Evolutionary conservation across 805 yeast genomes (phyloP).

Genomic region (fission yeast (Schizosaccharomyces pombe)): DNA sequence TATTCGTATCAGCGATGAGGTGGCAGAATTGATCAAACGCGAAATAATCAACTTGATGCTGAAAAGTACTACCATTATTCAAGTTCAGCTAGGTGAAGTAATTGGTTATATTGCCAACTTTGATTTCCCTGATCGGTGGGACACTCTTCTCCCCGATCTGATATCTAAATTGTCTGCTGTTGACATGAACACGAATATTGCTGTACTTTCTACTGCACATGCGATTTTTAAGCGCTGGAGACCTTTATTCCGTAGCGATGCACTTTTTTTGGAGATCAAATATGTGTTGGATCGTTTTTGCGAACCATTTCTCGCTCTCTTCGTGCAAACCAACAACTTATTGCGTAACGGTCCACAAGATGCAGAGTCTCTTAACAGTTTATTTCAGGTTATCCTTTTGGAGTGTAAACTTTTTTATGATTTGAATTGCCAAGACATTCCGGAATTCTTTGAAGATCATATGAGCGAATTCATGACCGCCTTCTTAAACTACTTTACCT

Average conservation of each 20-base stretch:
- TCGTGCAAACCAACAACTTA: constrained; percentile 40
- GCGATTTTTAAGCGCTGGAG: constrained; percentile 94
- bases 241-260: constrained; percentile 79
- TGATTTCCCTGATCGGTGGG: constrained; percentile 88
- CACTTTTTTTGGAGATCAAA: constrained; percentile 63
- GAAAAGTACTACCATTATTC: constrained; percentile 43
- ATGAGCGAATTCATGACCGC: constrained; percentile 52
- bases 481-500: constrained; percentile 56
- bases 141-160: constrained; percentile 42
- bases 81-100: constrained; percentile 86
- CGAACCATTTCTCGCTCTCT: constrained; percentile 48
- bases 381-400: constrained; percentile 47
- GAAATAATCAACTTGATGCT: constrained; percentile 80
- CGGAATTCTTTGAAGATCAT: constrained; percentile 91
- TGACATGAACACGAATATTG: constrained; percentile 57
- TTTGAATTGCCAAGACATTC: constrained; percentile 90
- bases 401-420: constrained; percentile 71
- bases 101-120: constrained; percentile 81
- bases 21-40: constrained; percentile 25
- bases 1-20: not conserved
- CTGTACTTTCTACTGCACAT: constrained; percentile 78
- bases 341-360: constrained; percentile 27
- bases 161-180: constrained; percentile 37
- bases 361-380: constrained; percentile 27
- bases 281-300: constrained; percentile 68